phyloP scores from a whole-genome alignment of 768 basidiomycete genomes.

The Boletus rubescentipes region DNA sequence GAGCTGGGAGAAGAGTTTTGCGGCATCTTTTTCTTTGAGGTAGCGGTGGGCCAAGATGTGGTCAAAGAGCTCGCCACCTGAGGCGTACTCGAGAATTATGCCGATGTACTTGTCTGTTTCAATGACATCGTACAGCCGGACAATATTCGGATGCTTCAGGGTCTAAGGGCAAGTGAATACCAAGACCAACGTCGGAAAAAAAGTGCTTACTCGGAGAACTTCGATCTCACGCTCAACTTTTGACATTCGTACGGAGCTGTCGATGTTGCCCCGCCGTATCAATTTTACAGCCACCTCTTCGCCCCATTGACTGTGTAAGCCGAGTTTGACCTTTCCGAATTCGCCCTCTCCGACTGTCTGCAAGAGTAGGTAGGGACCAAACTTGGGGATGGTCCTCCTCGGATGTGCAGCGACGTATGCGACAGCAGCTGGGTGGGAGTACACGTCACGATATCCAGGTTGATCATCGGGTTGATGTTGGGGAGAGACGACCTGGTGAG shows the following conservation, averaged over 20 bases:
- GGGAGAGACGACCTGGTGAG: conserved; percentile 65
- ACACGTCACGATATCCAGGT: conserved; percentile 66
- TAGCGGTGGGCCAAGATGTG: conserved; percentile 98
- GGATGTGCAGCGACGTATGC: conserved; percentile 84
- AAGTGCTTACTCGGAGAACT: conserved; percentile 78
- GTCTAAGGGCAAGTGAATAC: conserved; percentile 49
- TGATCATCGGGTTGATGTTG: conserved; percentile 45
- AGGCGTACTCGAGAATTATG: conserved; percentile 97
- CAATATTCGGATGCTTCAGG: conserved; percentile 97
- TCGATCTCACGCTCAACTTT: conserved; percentile 99
- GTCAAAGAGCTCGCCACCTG: conserved; percentile 97
- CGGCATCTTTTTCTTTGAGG: conserved; percentile 90
- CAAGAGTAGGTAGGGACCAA: conserved; percentile 92
- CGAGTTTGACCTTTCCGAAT: conserved; percentile 99
- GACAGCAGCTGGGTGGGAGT: conserved; percentile 80
- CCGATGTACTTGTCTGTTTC: conserved; percentile 99
- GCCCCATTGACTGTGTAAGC: conserved; percentile 88
- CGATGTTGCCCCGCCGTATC: conserved; percentile 90
- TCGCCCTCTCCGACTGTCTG: conserved; percentile 98
- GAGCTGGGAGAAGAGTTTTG: conserved; percentile 95
- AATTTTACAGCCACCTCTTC: conserved; percentile 99
- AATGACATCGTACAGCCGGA: conserved; percentile 96
- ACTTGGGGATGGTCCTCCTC: conserved; percentile 83
- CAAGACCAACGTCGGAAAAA: conserved; percentile 1
- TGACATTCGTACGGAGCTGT: conserved; percentile 79